Evolutionary conservation across 441 rosid species (phyloP).

Genomic region (Sinapis alba): DNA sequence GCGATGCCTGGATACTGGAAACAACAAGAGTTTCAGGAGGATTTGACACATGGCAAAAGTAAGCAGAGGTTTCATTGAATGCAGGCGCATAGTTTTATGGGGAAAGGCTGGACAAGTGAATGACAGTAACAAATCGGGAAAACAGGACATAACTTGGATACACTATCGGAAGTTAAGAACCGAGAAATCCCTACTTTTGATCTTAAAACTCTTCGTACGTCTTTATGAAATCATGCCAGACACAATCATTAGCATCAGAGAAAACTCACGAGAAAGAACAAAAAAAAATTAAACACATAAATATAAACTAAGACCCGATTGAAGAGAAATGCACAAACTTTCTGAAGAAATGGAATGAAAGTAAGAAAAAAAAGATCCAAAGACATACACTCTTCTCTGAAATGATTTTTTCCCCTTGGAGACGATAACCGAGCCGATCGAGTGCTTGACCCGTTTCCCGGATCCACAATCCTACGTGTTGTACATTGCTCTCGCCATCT

Average conservation of each 20-base stretch:
- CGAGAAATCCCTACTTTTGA: not conserved
- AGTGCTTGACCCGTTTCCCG: constrained; percentile 78
- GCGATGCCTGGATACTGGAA: constrained; percentile 68
- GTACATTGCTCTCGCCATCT: constrained; percentile 65
- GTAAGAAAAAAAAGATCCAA: not conserved
- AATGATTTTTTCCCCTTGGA: constrained; percentile 64
- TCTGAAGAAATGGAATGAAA: not conserved
- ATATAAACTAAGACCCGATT: no score
- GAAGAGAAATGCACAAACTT: not conserved
- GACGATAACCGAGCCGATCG: constrained; percentile 76
- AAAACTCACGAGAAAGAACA: no score
- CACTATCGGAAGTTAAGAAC: not conserved
- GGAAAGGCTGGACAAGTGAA: not conserved
- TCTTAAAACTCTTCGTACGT: not conserved
- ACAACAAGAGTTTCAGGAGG: not conserved
- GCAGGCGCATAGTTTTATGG: not conserved
- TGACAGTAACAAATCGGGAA: not conserved
- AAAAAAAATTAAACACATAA: no score
- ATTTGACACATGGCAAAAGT: not conserved
- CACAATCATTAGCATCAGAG: no score
- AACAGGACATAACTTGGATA: no score
- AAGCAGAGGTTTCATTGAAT: not conserved
- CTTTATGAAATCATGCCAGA: not conserved
- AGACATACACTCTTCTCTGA: constrained; percentile 64
- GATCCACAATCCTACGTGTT: constrained; percentile 70